A percentile compares a stretch with the other conserved stretches of the same genome.
Conservation (phyloP, 345 rosid genomes). For the Dipteronia sinensis region DNA sequence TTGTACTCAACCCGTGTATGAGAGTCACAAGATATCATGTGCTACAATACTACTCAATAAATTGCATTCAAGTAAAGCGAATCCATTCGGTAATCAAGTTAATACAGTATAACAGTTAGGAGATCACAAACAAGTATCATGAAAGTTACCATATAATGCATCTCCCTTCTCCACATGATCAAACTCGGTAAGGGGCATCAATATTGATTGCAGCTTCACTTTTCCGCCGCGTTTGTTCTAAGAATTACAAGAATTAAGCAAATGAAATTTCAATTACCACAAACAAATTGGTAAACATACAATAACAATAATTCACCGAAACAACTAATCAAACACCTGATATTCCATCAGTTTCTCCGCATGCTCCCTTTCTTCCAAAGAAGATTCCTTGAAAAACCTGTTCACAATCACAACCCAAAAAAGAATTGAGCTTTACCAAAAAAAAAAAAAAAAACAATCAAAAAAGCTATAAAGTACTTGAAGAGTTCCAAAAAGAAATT, state of each 20-base stretch:
- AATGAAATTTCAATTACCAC: neutral
- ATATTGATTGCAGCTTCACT: conserved; percentile 72
- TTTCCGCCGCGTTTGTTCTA: conserved; percentile 93
- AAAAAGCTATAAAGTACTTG: neutral
- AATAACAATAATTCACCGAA: neutral
- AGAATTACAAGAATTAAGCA: conserved; percentile 1
- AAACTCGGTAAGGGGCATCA: conserved; percentile 73
- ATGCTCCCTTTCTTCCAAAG: conserved; percentile 89
- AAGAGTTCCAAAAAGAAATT: conserved; percentile 19
- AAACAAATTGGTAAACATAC: neutral
- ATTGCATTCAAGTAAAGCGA: neutral
- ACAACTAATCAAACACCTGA: conserved; percentile 53
- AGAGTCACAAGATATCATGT: neutral
- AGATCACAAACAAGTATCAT: neutral
- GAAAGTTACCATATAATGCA: conserved; percentile 74
- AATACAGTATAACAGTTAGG: too few relatives aligned
- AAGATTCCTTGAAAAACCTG: conserved; percentile 93
- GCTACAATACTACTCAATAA: neutral
- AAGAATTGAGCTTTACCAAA: neutral
- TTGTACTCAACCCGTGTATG: neutral
- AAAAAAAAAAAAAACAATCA: neutral
- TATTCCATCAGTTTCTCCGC: conserved; percentile 94
- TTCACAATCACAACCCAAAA: conserved; percentile 19
- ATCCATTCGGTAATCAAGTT: neutral
- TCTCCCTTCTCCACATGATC: conserved; percentile 94